Conservation (phyloP, 2,329 filamentous ascomycete species). For the Botrytis squamosa region DNA sequence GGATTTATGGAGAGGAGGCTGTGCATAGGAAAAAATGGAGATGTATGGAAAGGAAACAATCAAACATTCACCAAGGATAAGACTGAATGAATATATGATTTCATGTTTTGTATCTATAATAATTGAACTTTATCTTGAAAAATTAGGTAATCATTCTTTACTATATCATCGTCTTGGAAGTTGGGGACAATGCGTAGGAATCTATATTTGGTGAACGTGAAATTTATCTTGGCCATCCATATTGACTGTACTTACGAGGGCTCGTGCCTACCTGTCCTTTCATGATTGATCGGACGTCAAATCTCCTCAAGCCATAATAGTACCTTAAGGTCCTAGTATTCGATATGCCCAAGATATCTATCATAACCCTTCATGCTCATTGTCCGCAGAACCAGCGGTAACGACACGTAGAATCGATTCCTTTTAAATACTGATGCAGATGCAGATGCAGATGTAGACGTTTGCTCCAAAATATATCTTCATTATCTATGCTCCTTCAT, state of each 20-base stretch:
- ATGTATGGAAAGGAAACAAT: constrained; percentile 13
- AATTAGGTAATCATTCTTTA: not conserved
- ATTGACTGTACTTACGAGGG: not conserved
- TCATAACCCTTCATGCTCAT: too few species aligned
- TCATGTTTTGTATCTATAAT: constrained; percentile 10
- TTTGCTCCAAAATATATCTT: not conserved
- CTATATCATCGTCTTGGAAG: not conserved
- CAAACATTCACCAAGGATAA: constrained; percentile 6
- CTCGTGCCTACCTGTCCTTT: not conserved
- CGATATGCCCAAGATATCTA: not conserved
- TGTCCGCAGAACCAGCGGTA: not conserved
- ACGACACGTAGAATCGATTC: not conserved
- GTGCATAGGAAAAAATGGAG: not conserved
- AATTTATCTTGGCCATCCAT: not conserved
- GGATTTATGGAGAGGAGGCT: not conserved
- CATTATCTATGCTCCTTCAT: not conserved
- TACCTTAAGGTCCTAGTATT: not conserved
- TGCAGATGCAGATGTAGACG: not conserved
- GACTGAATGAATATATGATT: constrained; percentile 11
- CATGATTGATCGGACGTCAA: not conserved
- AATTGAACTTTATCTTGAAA: not conserved
- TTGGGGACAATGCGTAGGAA: not conserved
- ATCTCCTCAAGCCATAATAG: not conserved
- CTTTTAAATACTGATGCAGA: not conserved
- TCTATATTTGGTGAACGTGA: not conserved